phyloP scores from a whole-genome alignment of 2,329 filamentous ascomycete genomes.

The Verticillium zaregamsianum region DNA sequence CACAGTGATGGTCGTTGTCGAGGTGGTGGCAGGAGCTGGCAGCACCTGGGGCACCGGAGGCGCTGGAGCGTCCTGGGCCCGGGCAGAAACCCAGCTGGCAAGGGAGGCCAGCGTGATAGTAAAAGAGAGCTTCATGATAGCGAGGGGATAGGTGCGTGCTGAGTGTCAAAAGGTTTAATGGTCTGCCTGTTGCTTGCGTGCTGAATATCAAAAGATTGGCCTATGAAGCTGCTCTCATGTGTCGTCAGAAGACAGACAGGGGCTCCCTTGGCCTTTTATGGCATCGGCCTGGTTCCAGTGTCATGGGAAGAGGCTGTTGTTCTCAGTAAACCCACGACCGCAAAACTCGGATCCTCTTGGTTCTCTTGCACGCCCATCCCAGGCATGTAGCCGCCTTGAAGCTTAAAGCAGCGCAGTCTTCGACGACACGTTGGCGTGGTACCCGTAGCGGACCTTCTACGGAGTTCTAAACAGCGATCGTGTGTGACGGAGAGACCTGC shows the following conservation, averaged over 20 bases:
- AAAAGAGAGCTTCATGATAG: background rate
- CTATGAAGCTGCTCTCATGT: no score
- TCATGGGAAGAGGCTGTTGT: no score
- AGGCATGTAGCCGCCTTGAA: background rate
- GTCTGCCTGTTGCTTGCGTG: no score
- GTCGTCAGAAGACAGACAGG: no score
- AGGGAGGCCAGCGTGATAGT: conserved; percentile 3
- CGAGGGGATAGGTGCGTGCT: background rate
- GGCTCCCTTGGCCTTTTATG: no score
- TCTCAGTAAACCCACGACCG: background rate
- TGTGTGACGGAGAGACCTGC: background rate
- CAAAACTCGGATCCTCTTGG: background rate
- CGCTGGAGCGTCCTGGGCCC: conserved; percentile 2
- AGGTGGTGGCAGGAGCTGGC: background rate
- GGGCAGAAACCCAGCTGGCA: conserved; percentile 3
- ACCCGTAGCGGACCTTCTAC: background rate
- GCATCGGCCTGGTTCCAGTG: no score
- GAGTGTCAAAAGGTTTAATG: background rate
- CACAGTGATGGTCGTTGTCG: conserved; percentile 7
- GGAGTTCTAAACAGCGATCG: background rate
- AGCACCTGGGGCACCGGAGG: conserved; percentile 3
- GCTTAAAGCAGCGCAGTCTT: background rate
- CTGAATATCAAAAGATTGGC: no score
- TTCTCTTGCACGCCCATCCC: background rate
- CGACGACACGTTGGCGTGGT: background rate